phyloP scores from a whole-genome alignment of 352 stramenopile species.

The Blastocystis sp. region DNA sequence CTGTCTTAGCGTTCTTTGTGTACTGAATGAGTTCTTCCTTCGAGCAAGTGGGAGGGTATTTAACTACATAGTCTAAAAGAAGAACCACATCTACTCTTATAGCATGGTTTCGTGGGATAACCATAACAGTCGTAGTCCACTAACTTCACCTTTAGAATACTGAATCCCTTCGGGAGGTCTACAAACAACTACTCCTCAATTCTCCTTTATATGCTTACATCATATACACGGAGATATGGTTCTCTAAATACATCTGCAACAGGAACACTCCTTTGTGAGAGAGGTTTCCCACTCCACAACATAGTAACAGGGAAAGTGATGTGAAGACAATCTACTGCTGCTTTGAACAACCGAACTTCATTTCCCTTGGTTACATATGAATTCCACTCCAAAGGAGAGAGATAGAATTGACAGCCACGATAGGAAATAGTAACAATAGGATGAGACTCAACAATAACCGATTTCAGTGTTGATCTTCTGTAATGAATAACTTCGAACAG shows the following conservation, averaged over 20 bases:
- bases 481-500: not conserved
- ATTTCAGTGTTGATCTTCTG: not conserved
- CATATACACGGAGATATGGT: not conserved
- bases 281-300: not conserved
- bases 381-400: not conserved
- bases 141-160: not conserved
- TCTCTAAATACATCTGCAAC: not conserved
- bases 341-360: not conserved
- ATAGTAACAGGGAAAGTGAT: not conserved
- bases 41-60: not conserved
- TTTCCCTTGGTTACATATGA: not conserved
- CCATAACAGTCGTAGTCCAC: not conserved
- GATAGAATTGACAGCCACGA: not conserved
- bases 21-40: not conserved
- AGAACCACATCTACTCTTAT: not conserved
- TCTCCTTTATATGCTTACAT: not conserved
- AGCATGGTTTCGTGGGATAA: not conserved
- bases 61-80: not conserved
- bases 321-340: not conserved
- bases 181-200: not conserved
- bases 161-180: not conserved
- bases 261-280: not conserved
- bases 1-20: not conserved
- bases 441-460: not conserved
- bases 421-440: not conserved